Conservation (phyloP, 106 monocot genomes). For the Posidonia australis region DNA sequence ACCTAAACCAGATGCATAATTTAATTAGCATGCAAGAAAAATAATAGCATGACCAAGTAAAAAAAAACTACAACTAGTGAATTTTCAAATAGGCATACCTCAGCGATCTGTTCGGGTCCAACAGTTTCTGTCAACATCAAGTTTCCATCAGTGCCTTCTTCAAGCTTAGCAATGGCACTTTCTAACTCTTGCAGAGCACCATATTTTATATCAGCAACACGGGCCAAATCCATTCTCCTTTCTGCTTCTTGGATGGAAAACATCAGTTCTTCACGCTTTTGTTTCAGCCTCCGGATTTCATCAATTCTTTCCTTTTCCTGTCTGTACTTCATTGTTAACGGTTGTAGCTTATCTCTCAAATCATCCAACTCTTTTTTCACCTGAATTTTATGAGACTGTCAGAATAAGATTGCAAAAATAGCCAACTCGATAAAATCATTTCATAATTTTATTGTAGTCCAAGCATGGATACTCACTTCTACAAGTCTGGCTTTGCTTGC, state of each 20-base stretch:
- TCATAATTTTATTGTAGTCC: not conserved
- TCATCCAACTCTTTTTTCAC: constrained; percentile 52
- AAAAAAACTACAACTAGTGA: not conserved
- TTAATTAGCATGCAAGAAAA: too few relatives aligned
- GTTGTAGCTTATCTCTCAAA: constrained; percentile 80
- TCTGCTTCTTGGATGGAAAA: constrained; percentile 44
- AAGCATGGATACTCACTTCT: constrained; percentile 32
- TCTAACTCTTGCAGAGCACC: constrained; percentile 80
- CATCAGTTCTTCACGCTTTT: constrained; percentile 43
- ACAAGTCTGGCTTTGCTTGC: constrained; percentile 79
- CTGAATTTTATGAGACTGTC: constrained; percentile 12
- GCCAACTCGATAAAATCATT: not conserved
- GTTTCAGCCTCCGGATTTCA: constrained; percentile 59
- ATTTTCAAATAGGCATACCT: constrained; percentile 26
- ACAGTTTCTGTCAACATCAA: constrained; percentile 82
- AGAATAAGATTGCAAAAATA: not conserved
- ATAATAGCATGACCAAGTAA: not conserved
- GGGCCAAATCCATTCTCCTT: constrained; percentile 53
- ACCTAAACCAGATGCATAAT: constrained; percentile 29
- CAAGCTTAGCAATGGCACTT: constrained; percentile 62
- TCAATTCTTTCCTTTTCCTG: constrained; percentile 92
- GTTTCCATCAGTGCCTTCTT: constrained; percentile 55
- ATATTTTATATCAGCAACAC: constrained; percentile 65
- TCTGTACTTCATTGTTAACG: constrained; percentile 69
- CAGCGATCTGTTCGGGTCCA: constrained; percentile 89